Evolutionary conservation across 768 basidiomycete genomes (phyloP), one percentile per base, ranked within the genome.

Genomic region (Rhodotorula taiwanensis): DNA sequence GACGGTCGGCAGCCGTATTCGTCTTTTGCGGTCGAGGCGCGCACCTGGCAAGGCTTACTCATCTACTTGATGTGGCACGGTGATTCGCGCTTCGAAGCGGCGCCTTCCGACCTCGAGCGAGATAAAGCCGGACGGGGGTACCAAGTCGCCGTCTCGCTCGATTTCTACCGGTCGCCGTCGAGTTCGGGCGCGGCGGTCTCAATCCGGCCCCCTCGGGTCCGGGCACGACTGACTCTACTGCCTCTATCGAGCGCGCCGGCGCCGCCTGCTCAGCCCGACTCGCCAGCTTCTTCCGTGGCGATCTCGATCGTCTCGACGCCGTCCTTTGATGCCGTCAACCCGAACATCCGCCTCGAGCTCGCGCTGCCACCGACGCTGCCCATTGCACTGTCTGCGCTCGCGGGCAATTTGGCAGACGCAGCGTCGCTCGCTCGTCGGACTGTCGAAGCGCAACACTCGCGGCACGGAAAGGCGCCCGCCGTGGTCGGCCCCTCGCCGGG

Each of bases 1-100:
- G 62, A 53, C 16, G 62, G 56, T 8, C 21, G 34, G 14, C 34
- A 49, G 54, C 28, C 31, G 52, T 69, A 34, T 27, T 1, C 36
- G 36, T 50, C 52, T 8, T 69, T 69, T 25, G 67, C 67, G 49
- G 57, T 69, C 27, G 67, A 69, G 55, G 62, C 67, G 28, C 31
- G 50, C 48, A 52, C 55, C 11, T 69, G 67, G 67, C 31, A 58
- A 23, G n/a, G 42, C 0, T 16, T 69, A 34, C 50, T 69, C 23
- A 51, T 58, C 20, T 69, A 47, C 44, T 49, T 69, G 6, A 64
- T 58, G 41, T 69, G 67, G 62, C 62, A 64, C 48, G 67, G 67
- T 30, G 60, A 62, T 47, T 61, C 59, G 11, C 59, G 61, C 25
- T 27, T 69, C 25, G 67, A 69, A 48, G 67, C 67, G 0, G 58